Percentiles rank a stretch among this genome's conserved stretches.
phyloP scores from a whole-genome alignment of 2,329 filamentous ascomycete genomes.

The Lasiodiplodia sp. region DNA sequence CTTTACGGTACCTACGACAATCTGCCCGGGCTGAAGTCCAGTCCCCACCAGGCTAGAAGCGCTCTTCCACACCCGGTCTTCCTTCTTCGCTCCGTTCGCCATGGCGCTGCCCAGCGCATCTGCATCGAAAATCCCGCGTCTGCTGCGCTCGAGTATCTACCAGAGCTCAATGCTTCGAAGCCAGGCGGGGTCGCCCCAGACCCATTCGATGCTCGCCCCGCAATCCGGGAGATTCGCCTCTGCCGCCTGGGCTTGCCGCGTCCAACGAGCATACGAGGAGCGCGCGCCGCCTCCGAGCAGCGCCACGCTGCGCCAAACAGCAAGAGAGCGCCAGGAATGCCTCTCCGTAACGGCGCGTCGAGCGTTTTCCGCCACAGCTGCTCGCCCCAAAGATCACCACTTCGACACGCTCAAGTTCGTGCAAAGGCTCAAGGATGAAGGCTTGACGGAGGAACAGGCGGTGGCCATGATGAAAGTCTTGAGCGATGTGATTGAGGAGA shows the following conservation, averaged over 20 bases:
- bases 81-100: conserved; percentile 29
- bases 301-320: background rate
- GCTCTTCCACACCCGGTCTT: conserved; percentile 14
- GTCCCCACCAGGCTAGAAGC: background rate
- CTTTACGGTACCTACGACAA: background rate
- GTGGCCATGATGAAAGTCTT: conserved; percentile 99
- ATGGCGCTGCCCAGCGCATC: conserved; percentile 40
- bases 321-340: background rate
- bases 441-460: conserved; percentile 93
- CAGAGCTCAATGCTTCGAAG: conserved; percentile 42
- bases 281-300: background rate
- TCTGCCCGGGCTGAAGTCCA: background rate
- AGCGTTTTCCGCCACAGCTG: conserved; percentile 72
- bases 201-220: conserved; percentile 23
- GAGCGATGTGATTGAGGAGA: conserved; percentile 96
- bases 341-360: conserved; percentile 33
- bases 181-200: conserved; percentile 29
- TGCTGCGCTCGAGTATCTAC: conserved; percentile 47
- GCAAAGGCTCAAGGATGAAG: conserved; percentile 85
- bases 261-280: background rate
- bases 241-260: background rate
- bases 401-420: conserved; percentile 99
- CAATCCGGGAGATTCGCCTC: conserved; percentile 32
- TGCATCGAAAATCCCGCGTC: conserved; percentile 45
- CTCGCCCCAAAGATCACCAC: conserved; percentile 74